phyloP scores from a whole-genome alignment of 352 stramenopile species.

The Globisporangium lucens region DNA sequence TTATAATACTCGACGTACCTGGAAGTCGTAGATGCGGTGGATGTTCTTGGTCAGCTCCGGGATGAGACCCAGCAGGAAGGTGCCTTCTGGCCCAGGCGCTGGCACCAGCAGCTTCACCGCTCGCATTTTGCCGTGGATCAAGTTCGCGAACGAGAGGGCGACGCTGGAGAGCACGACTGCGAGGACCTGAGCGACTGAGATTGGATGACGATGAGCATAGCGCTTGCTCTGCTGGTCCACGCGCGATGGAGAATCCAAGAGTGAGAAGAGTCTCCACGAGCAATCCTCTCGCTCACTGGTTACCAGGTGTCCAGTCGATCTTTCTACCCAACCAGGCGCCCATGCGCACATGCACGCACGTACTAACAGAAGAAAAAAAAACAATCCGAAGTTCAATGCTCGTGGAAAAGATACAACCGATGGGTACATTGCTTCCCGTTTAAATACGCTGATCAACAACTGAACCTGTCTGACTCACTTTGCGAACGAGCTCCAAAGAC shows the following conservation, averaged over 20 bases:
- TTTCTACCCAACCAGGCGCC: too few species aligned
- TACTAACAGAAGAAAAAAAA: too few species aligned
- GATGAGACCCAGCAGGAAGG: slow-evolving; percentile 12
- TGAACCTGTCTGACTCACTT: too few species aligned
- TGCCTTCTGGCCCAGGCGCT: slow-evolving; percentile 10
- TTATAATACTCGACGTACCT: slow-evolving; percentile 5
- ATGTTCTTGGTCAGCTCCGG: slow-evolving; percentile 13
- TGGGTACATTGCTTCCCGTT: too few species aligned
- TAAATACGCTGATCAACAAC: too few species aligned
- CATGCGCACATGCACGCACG: too few species aligned
- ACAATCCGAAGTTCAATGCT: too few species aligned
- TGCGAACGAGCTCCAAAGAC: too few species aligned
- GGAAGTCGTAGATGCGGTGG: slow-evolving; percentile 20
- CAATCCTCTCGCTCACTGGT: too few species aligned
- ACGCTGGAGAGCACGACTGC: slow-evolving; percentile 1
- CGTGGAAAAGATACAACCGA: too few species aligned
- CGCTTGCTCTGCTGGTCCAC: not conserved
- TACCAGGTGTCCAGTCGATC: too few species aligned
- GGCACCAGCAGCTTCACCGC: slow-evolving; percentile 10
- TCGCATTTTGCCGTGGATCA: slow-evolving; percentile 12
- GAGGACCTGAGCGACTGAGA: not conserved
- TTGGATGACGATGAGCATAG: not conserved
- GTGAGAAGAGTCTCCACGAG: not conserved
- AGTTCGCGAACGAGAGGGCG: not conserved
- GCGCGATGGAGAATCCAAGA: not conserved